phyloP scores from a whole-genome alignment of 345 rosid genomes.

The Arabis hirsuta region DNA sequence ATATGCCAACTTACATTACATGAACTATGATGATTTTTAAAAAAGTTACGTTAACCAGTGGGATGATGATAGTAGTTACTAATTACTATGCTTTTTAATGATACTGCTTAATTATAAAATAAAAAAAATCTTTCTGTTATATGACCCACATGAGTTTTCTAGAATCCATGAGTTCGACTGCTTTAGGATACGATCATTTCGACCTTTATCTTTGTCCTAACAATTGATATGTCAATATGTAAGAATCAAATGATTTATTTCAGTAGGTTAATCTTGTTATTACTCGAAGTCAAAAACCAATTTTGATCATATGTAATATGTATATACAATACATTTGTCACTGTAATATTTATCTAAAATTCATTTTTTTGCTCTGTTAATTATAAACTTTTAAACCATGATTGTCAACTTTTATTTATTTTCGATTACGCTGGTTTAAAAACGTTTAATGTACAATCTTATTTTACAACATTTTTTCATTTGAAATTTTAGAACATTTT shows the following conservation, averaged over 20 bases:
- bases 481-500: neutral
- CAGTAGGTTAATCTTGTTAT: constrained; percentile 11
- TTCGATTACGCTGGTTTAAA: neutral
- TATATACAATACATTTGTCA: neutral
- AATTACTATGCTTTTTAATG: constrained; percentile 5
- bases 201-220: constrained; percentile 17
- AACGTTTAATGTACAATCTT: neutral
- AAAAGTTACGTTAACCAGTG: constrained; percentile 25
- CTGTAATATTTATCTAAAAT: neutral
- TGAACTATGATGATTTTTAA: constrained; percentile 31
- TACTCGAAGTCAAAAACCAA: neutral
- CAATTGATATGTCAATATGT: constrained; percentile 12
- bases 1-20: constrained; percentile 30
- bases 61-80: constrained; percentile 21
- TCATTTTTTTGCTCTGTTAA: neutral
- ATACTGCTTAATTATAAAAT: neutral
- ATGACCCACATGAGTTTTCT: constrained; percentile 32
- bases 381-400: neutral
- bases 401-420: neutral
- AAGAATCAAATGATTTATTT: neutral
- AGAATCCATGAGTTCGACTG: constrained; percentile 30
- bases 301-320: neutral
- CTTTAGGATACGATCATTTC: constrained; percentile 37
- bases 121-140: constrained; percentile 5
- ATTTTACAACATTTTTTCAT: neutral